Evolutionary conservation across 1,284 basidiomycete species (phyloP).

Genomic region (Pseudozyma pruni): DNA sequence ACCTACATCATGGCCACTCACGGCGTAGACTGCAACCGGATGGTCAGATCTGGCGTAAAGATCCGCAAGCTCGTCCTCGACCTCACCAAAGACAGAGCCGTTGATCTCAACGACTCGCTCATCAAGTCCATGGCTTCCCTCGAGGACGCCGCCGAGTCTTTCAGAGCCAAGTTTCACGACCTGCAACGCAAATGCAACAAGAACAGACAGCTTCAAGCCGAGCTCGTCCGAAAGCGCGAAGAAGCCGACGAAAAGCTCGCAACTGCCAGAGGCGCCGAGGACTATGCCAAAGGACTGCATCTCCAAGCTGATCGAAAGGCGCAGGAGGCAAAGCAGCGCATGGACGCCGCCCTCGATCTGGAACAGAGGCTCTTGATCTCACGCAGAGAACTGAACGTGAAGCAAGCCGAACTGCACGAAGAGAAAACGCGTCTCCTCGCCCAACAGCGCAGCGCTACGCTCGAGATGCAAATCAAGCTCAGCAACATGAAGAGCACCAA

Average conservation of each 20-base stretch:
- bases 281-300: too few species aligned
- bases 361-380: not conserved
- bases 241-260: not conserved
- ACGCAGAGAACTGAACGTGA: not conserved
- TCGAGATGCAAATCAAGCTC: constrained; percentile 4
- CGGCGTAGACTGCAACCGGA: constrained; percentile 1
- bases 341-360: not conserved
- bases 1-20: constrained; percentile 35
- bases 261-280: too few species aligned
- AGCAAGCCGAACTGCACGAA: not conserved
- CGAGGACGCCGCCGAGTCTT: constrained; percentile 5
- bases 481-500: constrained; percentile 5
- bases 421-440: not conserved
- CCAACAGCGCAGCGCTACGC: not conserved
- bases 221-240: not conserved
- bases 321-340: not conserved
- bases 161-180: constrained; percentile 13
- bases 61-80: constrained; percentile 25
- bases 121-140: constrained; percentile 13
- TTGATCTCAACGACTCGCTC: constrained; percentile 1
- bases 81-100: constrained; percentile 6
- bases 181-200: not conserved
- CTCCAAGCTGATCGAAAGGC: constrained; percentile 1
- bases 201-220: not conserved
- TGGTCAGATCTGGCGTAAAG: constrained; percentile 21